Evolutionary conservation across 495 filamentous ascomycete species (phyloP).

Genomic region (Trypethelium eluteriae): DNA sequence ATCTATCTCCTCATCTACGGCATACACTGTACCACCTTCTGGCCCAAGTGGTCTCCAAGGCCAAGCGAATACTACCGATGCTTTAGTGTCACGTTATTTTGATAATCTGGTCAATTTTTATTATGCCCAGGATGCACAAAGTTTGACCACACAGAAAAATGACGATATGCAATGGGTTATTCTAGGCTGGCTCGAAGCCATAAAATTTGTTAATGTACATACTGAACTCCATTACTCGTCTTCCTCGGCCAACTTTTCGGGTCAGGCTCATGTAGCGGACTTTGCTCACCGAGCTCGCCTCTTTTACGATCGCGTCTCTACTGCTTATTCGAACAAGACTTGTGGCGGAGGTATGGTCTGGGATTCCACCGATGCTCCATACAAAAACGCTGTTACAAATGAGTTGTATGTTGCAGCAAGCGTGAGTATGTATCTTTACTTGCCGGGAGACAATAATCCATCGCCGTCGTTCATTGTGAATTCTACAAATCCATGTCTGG

Average conservation of each 20-base stretch:
- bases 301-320: not conserved
- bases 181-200: constrained; percentile 3
- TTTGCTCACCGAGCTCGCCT: constrained; percentile 6
- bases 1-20: not conserved
- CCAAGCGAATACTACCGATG: not conserved
- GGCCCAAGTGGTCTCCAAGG: not conserved
- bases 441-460: not conserved
- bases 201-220: constrained; percentile 6
- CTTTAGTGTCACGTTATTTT: not conserved
- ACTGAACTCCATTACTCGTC: not conserved
- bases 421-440: constrained; percentile 5
- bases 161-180: constrained; percentile 10
- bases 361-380: not conserved
- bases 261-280: not conserved
- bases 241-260: not conserved
- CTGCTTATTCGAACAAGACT: not conserved
- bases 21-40: not conserved
- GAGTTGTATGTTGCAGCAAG: constrained; percentile 3
- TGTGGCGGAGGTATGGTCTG: constrained; percentile 2
- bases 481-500: not conserved
- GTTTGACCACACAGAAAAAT: not conserved
- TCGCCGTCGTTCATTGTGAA: constrained; percentile 3
- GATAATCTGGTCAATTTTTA: not conserved
- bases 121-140: constrained; percentile 7
- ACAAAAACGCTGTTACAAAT: not conserved